These are phyloP conservation scores for Petunia secreta DNA, from an alignment of 257 asterid genomes.

Conservation along the genomic window DNA sequence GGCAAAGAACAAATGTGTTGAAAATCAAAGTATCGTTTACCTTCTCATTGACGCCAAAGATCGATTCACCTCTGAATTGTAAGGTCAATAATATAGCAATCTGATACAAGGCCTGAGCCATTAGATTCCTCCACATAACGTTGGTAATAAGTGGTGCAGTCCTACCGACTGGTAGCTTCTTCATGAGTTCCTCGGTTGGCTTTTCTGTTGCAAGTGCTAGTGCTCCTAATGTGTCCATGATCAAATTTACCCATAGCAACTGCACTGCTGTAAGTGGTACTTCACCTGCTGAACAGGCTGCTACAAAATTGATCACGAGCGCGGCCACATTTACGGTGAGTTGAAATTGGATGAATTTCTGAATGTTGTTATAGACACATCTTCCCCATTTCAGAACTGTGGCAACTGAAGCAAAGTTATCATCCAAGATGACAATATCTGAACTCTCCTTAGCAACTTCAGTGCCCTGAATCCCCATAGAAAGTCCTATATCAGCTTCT, in stretches of 20 bases:
- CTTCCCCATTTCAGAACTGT: conserved; percentile 59
- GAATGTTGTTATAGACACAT: conserved; percentile 65
- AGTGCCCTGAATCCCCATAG: conserved; percentile 77
- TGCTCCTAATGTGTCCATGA: conserved; percentile 58
- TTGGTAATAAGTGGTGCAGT: conserved; percentile 50
- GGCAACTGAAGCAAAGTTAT: conserved; percentile 60
- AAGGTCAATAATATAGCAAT: conserved; percentile 40
- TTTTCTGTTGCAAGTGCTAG: conserved; percentile 55
- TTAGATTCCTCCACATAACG: conserved; percentile 57
- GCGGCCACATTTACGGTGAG: conserved; percentile 63
- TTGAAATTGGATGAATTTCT: conserved; percentile 73
- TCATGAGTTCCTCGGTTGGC: conserved; percentile 49
- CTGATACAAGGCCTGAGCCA: conserved; percentile 49
- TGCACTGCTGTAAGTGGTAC: conserved; percentile 75
- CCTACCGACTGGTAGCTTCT: conserved; percentile 49
- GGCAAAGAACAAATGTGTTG: conserved; percentile 41
- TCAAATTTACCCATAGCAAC: conserved; percentile 52
- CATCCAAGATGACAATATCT: conserved; percentile 74
- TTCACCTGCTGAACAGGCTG: conserved; percentile 64
- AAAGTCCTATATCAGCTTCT: conserved; percentile 73
- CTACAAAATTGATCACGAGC: conserved; percentile 55
- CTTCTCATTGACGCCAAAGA: conserved; percentile 35
- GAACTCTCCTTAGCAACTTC: conserved; percentile 76
- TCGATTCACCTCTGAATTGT: conserved; percentile 45
- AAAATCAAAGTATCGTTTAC: conserved; percentile 41